Conservation (phyloP, 805 yeast genomes). For the Millerozyma miso region DNA sequence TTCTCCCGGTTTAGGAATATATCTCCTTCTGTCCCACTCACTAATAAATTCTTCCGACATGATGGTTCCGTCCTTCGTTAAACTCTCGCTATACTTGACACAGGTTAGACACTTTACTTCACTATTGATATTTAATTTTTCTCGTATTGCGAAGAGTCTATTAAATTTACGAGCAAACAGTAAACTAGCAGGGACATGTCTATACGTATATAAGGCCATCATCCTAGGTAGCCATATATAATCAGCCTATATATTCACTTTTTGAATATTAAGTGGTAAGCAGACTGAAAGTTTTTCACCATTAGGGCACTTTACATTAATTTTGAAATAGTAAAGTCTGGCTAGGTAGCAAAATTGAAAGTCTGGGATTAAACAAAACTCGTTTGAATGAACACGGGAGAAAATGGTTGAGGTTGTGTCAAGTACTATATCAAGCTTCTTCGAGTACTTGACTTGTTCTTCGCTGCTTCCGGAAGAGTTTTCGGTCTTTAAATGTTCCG, state of each 20-base stretch:
- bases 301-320: slow-evolving; percentile 20
- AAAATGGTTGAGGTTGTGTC: slow-evolving; percentile 23
- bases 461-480: slow-evolving; percentile 9
- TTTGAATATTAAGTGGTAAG: slow-evolving; percentile 25
- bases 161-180: no score
- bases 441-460: slow-evolving; percentile 14
- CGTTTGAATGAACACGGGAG: slow-evolving; percentile 12
- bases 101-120: not conserved
- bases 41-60: slow-evolving; percentile 21
- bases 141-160: not conserved
- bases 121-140: not conserved
- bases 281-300: slow-evolving; percentile 20
- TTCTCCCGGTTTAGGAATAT: slow-evolving; percentile 49
- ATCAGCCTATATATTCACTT: slow-evolving; percentile 3
- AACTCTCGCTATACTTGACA: not conserved
- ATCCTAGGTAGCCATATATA: no score
- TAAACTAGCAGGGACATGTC: no score
- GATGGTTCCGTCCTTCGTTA: not conserved
- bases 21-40: slow-evolving; percentile 40
- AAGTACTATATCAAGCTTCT: slow-evolving; percentile 19
- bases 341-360: slow-evolving; percentile 35
- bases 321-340: slow-evolving; percentile 29
- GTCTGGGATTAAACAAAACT: slow-evolving; percentile 34
- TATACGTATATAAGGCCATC: no score
- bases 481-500: slow-evolving; percentile 5